phyloP scores from a whole-genome alignment of 345 rosid species.

The Gossypium turneri region DNA sequence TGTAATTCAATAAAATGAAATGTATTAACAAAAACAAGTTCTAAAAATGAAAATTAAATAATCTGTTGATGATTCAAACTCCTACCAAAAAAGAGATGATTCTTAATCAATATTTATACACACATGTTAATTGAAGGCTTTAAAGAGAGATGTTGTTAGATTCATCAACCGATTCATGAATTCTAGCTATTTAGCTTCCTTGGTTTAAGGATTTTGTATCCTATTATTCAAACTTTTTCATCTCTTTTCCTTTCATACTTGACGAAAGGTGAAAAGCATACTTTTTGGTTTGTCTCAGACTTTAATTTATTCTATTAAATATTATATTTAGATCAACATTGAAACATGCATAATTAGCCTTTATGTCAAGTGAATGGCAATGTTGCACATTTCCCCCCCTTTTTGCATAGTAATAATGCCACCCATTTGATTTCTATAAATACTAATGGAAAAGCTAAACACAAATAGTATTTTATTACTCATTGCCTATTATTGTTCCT shows the following conservation, averaged over 20 bases:
- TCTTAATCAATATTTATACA: too few species aligned
- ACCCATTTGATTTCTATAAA: background rate
- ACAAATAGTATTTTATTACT: background rate
- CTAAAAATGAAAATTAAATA: too few species aligned
- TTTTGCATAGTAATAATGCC: background rate
- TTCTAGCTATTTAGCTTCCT: background rate
- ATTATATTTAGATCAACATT: background rate
- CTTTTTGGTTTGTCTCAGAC: background rate
- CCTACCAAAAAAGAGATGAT: too few species aligned
- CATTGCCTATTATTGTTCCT: background rate
- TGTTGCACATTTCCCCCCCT: background rate
- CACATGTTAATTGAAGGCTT: too few species aligned
- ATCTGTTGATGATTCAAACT: too few species aligned
- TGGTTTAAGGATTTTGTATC: conserved; percentile 14
- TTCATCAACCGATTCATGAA: background rate
- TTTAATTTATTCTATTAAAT: background rate
- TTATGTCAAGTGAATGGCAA: conserved; percentile 1
- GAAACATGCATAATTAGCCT: conserved; percentile 3
- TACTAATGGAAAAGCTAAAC: background rate
- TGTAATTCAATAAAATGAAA: too few species aligned
- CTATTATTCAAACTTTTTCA: conserved; percentile 1
- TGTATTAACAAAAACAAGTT: too few species aligned
- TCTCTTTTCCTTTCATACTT: background rate
- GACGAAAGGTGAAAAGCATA: background rate
- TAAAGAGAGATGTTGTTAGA: too few species aligned